Conservation (phyloP, 1,284 basidiomycete species). For the Malassezia restricta region DNA sequence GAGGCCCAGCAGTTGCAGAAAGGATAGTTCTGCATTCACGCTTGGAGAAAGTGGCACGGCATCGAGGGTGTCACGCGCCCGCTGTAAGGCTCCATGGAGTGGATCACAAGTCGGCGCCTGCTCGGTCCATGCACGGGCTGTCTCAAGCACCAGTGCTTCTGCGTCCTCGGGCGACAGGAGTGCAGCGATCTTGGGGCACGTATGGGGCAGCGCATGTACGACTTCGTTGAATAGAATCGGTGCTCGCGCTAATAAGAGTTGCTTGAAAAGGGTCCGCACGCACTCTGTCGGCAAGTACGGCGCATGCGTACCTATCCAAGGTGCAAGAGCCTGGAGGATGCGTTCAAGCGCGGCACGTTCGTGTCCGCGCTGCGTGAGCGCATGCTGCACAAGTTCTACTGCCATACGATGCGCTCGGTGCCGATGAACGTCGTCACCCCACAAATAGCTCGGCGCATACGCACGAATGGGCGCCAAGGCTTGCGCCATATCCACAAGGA, state of each 20-base stretch:
- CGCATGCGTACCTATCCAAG: background rate
- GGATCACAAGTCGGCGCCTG: constrained; percentile 11
- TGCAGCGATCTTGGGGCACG: background rate
- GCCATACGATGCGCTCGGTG: background rate
- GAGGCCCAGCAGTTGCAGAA: background rate
- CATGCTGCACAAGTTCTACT: background rate
- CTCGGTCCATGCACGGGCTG: constrained; percentile 2
- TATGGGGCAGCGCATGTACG: background rate
- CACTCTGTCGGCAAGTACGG: background rate
- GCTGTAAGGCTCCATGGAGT: constrained; percentile 2
- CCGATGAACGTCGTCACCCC: background rate
- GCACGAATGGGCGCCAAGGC: background rate
- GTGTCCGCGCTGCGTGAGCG: constrained; percentile 1
- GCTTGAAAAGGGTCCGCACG: background rate
- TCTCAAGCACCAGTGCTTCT: constrained; percentile 5
- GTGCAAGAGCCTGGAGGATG: constrained; percentile 2
- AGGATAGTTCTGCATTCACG: background rate
- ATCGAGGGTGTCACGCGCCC: constrained; percentile 4
- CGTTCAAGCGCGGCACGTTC: background rate
- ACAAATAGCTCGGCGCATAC: background rate
- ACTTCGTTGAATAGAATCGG: constrained; percentile 8
- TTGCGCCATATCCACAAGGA: background rate
- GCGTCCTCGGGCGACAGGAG: background rate
- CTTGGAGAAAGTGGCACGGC: constrained; percentile 2
- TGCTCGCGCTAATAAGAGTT: background rate